Evolutionary conservation across 257 asterid genomes (phyloP), one percentile per base, ranked within the genome.

Genomic region (Catharanthus roseus): DNA sequence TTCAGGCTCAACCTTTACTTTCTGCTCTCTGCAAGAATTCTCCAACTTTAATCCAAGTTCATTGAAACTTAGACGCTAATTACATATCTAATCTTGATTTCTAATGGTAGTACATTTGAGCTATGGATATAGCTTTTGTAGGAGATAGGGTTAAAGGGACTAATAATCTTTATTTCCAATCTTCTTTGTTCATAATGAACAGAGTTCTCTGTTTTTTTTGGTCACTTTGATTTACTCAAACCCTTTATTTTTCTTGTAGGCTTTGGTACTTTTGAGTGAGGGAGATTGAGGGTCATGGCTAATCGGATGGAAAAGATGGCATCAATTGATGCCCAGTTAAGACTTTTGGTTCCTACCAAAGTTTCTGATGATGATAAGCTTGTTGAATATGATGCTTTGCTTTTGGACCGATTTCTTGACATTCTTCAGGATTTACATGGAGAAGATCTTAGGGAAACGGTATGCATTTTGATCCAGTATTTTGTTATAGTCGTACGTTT

Each of bases 351-450:
- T 15, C 88, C 88, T 36, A 72, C 51, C 45, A 84, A 82, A 51
- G 77, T 84, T 19, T 75, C 88, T 69, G 86, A 84, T 5, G 88
- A 84, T 71, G 88, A 84, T 67, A 84, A 77, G 84, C 86, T 84
- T 24, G 82, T 84, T 62, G 88, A 84, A 72, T 84, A 84, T 71
- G 87, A 83, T 78, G 87, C 87, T 67, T 71, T 83, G 82, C 85
- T 83, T 63, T 64, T 83, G 78, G 87, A 80, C 73, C 72, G 87
- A 0, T 83, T 83, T 62, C 87, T 83, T 34, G 85, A 83, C 28
- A 83, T 83, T 74, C 87, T 83, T 71, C 82, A 80, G 77, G 83
- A 76, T 54, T 80, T 83, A 68, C 87, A 83, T 42, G 87, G 87
- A 19, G 85, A 80, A 68, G 87, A 78, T 67, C 75, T 83, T 65